These are phyloP conservation scores for Thymus mandschuricus DNA, from an alignment of 257 asterid species.

Conservation along the genomic window DNA sequence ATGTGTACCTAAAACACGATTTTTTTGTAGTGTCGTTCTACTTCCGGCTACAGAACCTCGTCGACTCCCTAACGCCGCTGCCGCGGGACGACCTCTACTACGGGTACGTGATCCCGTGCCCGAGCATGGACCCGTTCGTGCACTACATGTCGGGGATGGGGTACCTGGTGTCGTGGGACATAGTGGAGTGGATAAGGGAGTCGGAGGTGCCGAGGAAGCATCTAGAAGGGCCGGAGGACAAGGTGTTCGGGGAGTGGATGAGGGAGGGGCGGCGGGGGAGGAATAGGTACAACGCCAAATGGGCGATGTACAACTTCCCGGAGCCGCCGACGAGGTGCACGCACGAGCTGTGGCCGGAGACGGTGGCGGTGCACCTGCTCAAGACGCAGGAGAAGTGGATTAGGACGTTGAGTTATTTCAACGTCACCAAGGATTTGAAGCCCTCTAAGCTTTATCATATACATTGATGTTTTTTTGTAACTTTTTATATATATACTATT, in stretches of 20 bases:
- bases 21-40: slow-evolving; percentile 32
- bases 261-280: slow-evolving; percentile 71
- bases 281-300: slow-evolving; percentile 84
- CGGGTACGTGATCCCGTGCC: slow-evolving; percentile 88
- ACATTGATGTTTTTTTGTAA: not conserved
- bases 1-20: no score
- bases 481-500: not conserved
- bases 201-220: slow-evolving; percentile 70
- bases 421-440: slow-evolving; percentile 66
- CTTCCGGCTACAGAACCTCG: slow-evolving; percentile 63
- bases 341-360: slow-evolving; percentile 89
- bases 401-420: slow-evolving; percentile 70
- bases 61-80: slow-evolving; percentile 58
- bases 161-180: slow-evolving; percentile 84
- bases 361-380: slow-evolving; percentile 78
- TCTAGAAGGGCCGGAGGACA: slow-evolving; percentile 80
- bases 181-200: slow-evolving; percentile 76
- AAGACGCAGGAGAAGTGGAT: slow-evolving; percentile 94
- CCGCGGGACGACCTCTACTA: slow-evolving; percentile 75
- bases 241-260: slow-evolving; percentile 77
- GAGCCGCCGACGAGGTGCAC: slow-evolving; percentile 80
- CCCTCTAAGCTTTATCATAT: slow-evolving; percentile 83
- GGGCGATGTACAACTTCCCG: slow-evolving; percentile 92
- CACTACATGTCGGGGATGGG: slow-evolving; percentile 99
- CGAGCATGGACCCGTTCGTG: slow-evolving; percentile 82